A percentile compares a stretch with the other conserved stretches of the same genome.
Conservation (phyloP, 78 protist species). For the Isochrysis galbana region DNA sequence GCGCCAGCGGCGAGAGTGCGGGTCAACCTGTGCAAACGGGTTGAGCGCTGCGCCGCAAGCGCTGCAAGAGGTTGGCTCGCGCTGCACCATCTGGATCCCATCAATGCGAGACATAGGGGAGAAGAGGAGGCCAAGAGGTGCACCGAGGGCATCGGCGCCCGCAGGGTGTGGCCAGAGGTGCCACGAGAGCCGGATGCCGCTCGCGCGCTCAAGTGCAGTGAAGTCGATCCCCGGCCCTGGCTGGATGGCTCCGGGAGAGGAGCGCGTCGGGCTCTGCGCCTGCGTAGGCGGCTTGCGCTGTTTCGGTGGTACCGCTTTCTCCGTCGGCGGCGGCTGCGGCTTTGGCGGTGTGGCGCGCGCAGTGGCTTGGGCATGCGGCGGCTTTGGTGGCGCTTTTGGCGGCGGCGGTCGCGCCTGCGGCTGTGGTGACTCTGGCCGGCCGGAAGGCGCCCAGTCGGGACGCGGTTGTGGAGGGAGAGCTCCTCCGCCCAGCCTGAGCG, state of each 20-base stretch:
- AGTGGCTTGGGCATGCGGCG: too few relatives aligned
- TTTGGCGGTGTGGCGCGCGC: too few relatives aligned
- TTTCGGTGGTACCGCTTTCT: too few relatives aligned
- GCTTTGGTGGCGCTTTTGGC: too few relatives aligned
- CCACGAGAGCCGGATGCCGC: slow-evolving; percentile 1
- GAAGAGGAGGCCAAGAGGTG: slow-evolving; percentile 10
- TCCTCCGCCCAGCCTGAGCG: too few relatives aligned
- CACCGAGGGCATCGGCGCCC: neutral
- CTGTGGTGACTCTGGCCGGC: too few relatives aligned
- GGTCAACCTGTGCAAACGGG: neutral
- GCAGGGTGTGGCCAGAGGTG: neutral
- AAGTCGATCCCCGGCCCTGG: neutral
- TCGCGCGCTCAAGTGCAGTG: neutral
- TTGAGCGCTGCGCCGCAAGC: neutral
- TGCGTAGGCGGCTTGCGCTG: too few relatives aligned
- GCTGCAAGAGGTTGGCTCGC: neutral
- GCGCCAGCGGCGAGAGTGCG: neutral
- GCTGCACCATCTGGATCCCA: neutral
- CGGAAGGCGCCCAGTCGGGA: too few relatives aligned
- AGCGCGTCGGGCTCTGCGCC: too few relatives aligned
- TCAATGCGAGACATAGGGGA: neutral
- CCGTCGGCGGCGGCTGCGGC: too few relatives aligned
- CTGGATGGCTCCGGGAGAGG: neutral
- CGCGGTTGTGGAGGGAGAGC: too few relatives aligned
- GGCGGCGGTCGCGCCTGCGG: too few relatives aligned